phyloP scores from a whole-genome alignment of 2,329 filamentous ascomycete genomes.

The Akanthomyces uredinophilus region DNA sequence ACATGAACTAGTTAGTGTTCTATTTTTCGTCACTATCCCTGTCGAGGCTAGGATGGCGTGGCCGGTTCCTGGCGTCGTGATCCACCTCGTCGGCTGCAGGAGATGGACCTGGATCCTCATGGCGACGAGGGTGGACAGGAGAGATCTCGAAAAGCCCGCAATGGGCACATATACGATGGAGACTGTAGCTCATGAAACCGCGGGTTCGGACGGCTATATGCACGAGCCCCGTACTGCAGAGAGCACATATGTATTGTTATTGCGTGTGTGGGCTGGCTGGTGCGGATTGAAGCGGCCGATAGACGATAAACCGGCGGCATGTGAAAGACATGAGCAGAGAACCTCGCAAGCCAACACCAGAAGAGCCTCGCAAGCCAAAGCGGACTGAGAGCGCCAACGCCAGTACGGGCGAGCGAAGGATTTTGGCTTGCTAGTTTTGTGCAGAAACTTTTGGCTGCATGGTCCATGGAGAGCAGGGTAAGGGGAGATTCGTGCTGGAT shows the following conservation, averaged over 20 bases:
- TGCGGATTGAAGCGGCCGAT: neutral
- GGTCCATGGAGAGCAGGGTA: constrained; percentile 3
- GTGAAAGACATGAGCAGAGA: neutral
- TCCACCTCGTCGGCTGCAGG: constrained; percentile 11
- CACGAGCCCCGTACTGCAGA: neutral
- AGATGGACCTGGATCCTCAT: neutral
- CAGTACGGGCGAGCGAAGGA: too few species aligned
- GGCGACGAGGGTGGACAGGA: neutral
- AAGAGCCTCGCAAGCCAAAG: neutral
- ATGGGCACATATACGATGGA: neutral
- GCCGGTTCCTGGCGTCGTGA: neutral
- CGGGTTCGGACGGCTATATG: neutral
- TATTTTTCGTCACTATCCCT: constrained; percentile 7
- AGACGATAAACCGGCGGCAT: neutral
- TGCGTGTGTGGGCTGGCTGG: constrained; percentile 2
- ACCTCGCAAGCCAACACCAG: neutral
- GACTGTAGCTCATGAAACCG: neutral
- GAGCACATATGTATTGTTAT: neutral
- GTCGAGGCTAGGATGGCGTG: neutral
- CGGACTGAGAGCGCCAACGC: neutral
- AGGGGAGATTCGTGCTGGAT: neutral
- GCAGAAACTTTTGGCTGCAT: neutral
- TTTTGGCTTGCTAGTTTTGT: neutral
- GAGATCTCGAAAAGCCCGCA: constrained; percentile 5
- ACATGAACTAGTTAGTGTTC: constrained; percentile 12